A percentile compares a stretch with the other conserved stretches of the same genome.
phyloP scores from a whole-genome alignment of 345 rosid species.

The Kandelia obovata region DNA sequence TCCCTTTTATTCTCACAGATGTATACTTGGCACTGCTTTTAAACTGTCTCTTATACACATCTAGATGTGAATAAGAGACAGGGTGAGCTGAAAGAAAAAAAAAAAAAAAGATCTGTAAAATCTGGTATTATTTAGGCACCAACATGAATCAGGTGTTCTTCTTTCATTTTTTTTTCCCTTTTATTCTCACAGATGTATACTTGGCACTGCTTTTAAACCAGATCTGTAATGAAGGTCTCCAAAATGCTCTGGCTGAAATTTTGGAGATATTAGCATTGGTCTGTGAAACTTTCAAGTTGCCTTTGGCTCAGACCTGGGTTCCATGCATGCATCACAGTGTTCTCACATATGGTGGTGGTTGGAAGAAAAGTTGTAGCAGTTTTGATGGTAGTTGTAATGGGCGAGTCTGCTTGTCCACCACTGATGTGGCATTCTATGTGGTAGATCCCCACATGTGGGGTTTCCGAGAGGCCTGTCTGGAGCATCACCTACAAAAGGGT shows the following conservation, averaged over 20 bases:
- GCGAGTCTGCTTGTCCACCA: conserved; percentile 86
- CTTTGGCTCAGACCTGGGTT: conserved; percentile 98
- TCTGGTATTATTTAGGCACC: conserved; percentile 31
- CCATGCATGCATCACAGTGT: conserved; percentile 90
- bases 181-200: conserved; percentile 39
- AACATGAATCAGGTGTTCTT: conserved; percentile 20
- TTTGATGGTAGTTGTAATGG: conserved; percentile 89
- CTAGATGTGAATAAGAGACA: no score
- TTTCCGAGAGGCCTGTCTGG: conserved; percentile 84
- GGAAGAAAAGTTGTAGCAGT: conserved; percentile 82
- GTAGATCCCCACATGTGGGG: conserved; percentile 97
- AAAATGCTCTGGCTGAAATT: conserved; percentile 83
- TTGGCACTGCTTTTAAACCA: conserved; percentile 48
- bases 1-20: conserved; percentile 36
- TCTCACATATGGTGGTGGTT: conserved; percentile 80
- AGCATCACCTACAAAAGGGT: conserved; percentile 93
- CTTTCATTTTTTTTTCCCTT: conserved; percentile 36
- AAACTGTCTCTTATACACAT: no score
- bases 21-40: conserved; percentile 39
- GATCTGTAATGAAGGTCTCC: conserved; percentile 90
- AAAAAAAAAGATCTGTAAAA: conserved; percentile 10
- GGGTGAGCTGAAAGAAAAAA: no score
- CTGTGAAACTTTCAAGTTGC: conserved; percentile 81
- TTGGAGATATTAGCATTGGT: conserved; percentile 79
- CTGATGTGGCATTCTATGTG: conserved; percentile 79